A percentile compares a stretch with the other conserved stretches of the same genome.
Conservation (phyloP, 2,329 filamentous ascomycete species). For the Neoscytalidium dimidiatum region DNA sequence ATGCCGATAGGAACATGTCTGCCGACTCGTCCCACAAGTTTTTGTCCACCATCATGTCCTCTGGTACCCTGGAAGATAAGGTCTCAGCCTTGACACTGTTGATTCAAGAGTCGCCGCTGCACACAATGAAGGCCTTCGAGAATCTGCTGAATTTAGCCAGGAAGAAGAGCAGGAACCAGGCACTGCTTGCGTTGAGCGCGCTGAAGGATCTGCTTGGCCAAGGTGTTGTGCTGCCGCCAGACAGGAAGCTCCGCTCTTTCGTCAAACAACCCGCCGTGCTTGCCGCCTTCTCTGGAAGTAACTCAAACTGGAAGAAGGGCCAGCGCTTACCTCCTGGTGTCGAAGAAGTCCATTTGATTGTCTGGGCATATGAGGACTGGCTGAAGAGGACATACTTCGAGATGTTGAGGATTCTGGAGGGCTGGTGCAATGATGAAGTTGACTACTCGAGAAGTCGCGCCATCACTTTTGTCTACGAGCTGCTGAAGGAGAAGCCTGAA, state of each 20-base stretch:
- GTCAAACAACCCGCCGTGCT: constrained; percentile 75
- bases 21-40: constrained; percentile 92
- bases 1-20: constrained; percentile 69
- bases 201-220: constrained; percentile 93
- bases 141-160: constrained; percentile 78
- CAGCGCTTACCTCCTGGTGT: constrained; percentile 73
- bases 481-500: constrained; percentile 94
- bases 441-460: constrained; percentile 87
- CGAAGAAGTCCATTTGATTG: constrained; percentile 74
- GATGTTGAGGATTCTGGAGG: constrained; percentile 85
- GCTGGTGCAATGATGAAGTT: constrained; percentile 93
- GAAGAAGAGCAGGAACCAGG: constrained; percentile 91
- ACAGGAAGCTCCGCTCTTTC: constrained; percentile 81
- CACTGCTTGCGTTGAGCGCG: constrained; percentile 87
- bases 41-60: constrained; percentile 94
- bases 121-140: constrained; percentile 88
- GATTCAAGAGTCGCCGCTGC: constrained; percentile 92
- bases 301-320: constrained; percentile 66
- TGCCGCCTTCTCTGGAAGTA: constrained; percentile 65
- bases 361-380: constrained; percentile 94
- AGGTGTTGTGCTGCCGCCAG: constrained; percentile 78
- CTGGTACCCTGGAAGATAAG: constrained; percentile 94
- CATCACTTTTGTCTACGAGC: constrained; percentile 86
- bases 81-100: constrained; percentile 92
- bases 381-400: constrained; percentile 93